Conservation (phyloP, 768 basidiomycete species). For the Boletales sp. region DNA sequence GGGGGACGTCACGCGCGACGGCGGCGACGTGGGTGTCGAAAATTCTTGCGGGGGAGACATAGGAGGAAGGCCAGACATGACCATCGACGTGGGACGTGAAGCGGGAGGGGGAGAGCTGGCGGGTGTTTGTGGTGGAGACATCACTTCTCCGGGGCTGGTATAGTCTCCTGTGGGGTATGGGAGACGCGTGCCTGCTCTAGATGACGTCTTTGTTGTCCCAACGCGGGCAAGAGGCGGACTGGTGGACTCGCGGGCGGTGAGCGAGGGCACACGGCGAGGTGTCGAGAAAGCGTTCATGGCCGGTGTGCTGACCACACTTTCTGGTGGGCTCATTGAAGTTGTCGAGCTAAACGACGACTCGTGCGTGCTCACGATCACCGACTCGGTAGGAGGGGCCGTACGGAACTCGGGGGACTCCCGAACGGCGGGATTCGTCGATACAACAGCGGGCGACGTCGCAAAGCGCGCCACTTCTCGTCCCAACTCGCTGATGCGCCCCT, state of each 20-base stretch:
- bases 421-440: slow-evolving; percentile 45
- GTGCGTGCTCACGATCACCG: slow-evolving; percentile 37
- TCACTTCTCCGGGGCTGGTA: slow-evolving; percentile 55
- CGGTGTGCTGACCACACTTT: slow-evolving; percentile 11
- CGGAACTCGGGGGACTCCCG: slow-evolving; percentile 45
- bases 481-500: slow-evolving; percentile 68
- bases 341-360: slow-evolving; percentile 22
- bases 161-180: slow-evolving; percentile 88
- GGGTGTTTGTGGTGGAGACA: slow-evolving; percentile 31
- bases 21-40: slow-evolving; percentile 20
- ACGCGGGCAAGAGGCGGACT: slow-evolving; percentile 58
- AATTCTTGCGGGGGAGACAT: slow-evolving; percentile 24
- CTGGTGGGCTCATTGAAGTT: slow-evolving; percentile 13
- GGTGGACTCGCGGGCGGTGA: slow-evolving; percentile 59
- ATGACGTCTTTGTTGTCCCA: slow-evolving; percentile 30
- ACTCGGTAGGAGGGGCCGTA: slow-evolving; percentile 44
- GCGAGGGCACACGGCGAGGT: slow-evolving; percentile 29
- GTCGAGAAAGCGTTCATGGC: slow-evolving; percentile 19
- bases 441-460: slow-evolving; percentile 44
- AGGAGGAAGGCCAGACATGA: slow-evolving; percentile 43
- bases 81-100: slow-evolving; percentile 41
- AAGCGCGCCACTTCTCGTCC: slow-evolving; percentile 80
- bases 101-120: slow-evolving; percentile 45
- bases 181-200: slow-evolving; percentile 43
- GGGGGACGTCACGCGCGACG: slow-evolving; percentile 20